These are phyloP conservation scores for Cryphonectria parasitica DNA, from an alignment of 2,329 filamentous ascomycete species.

Conservation along the genomic window DNA sequence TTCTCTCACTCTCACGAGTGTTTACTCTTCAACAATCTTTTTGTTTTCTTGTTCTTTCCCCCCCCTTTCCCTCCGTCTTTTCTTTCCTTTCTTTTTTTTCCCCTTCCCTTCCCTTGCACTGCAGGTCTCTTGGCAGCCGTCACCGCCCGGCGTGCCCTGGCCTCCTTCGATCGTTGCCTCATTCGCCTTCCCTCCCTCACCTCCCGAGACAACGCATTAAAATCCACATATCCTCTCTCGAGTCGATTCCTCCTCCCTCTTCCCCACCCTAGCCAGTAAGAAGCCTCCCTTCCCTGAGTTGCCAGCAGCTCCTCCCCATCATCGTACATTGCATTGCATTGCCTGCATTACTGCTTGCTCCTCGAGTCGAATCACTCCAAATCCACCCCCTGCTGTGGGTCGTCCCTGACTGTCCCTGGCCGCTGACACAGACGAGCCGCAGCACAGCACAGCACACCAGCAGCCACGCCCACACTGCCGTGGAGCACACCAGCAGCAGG, in stretches of 20 bases:
- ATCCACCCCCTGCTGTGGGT: slow-evolving; percentile 22
- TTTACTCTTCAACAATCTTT: neutral
- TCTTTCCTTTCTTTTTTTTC: slow-evolving; percentile 13
- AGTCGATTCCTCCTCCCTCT: slow-evolving; percentile 12
- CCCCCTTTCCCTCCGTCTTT: slow-evolving; percentile 17
- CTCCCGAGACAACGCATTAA: slow-evolving; percentile 22
- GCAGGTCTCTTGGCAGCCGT: slow-evolving; percentile 18
- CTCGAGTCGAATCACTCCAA: slow-evolving; percentile 19
- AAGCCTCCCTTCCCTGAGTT: slow-evolving; percentile 18
- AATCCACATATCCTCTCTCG: slow-evolving; percentile 20
- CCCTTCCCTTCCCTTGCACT: slow-evolving; percentile 14
- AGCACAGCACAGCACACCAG: slow-evolving; percentile 16
- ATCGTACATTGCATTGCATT: slow-evolving; percentile 29
- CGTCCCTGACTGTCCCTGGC: slow-evolving; percentile 20
- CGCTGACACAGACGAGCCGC: slow-evolving; percentile 30
- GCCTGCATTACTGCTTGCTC: slow-evolving; percentile 27
- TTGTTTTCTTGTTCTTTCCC: neutral
- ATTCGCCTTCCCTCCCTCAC: slow-evolving; percentile 2
- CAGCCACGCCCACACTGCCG: slow-evolving; percentile 10
- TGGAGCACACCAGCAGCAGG: slow-evolving; percentile 23
- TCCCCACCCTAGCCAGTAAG: slow-evolving; percentile 25
- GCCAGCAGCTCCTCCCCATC: slow-evolving; percentile 25
- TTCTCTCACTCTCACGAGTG: slow-evolving; percentile 2
- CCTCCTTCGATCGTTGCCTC: slow-evolving; percentile 16
- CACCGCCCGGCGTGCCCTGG: slow-evolving; percentile 11